Base-by-base conservation (phyloP, 805 yeast species). In the Sugiyamaella lignohabitans region DNA sequence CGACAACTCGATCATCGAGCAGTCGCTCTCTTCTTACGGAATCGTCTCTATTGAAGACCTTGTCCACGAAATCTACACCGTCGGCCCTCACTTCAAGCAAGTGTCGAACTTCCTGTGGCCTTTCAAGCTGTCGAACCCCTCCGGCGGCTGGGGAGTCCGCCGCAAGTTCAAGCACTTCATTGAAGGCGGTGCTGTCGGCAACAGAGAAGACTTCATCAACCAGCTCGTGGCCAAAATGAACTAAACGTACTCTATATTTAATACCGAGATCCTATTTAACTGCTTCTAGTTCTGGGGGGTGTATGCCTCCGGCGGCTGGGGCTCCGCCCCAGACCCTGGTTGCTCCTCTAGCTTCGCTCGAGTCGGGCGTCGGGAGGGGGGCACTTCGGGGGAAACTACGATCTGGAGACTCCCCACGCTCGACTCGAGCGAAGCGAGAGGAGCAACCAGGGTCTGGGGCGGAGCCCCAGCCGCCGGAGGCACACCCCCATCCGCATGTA, bases 31-130 rank as follows among this genome's bases (percentile, higher is more conserved):
- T 67, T 75, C 80, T 73, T 82, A 71, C 79, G 86, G 87, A 70
- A 79, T 82, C 68, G 76, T 75, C 67, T 82, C 84, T 58, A 68
- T 82, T 60, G 88, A 82, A 73, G 88, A 82, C 68, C 74, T 82
- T 70, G 80, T 82, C 73, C 88, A 82, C 78, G 88, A 82, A 74
- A 82, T 82, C 66, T 79, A 73, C 82, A 79, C 87, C 51, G 87
- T 82, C 68, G 88, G 88, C 62, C 87, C 87, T 66, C 79, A 82
- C 79, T 82, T 82, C 83, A 82, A 82, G 76, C 87, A 82, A 73
- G 88, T 82, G 62, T 78, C 80, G 79, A 82, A 82, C 86, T 82
- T 82, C 76, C 73, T 82, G 72, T 82, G 87, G 86, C 88, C 88
- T 71, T 82, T 82, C 86, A 77, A 81, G 75, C 79, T 82, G 66